Percentiles rank a stretch among this genome's conserved stretches.
These are phyloP conservation scores for Pyrus pyrifolia DNA, from an alignment of 306 rosid genomes.

Conservation along the genomic window DNA sequence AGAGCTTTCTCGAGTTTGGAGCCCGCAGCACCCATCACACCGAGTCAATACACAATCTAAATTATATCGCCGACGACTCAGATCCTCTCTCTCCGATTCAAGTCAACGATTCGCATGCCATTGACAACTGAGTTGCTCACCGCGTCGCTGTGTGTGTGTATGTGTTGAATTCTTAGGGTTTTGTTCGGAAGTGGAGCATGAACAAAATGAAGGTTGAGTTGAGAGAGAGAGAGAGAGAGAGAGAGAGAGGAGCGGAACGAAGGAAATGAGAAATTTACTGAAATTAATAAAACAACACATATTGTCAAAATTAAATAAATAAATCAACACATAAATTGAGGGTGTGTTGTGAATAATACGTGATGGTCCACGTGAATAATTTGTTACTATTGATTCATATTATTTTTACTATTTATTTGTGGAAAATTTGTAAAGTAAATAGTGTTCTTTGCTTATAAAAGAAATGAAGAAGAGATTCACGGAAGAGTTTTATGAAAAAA, in stretches of 20 bases:
- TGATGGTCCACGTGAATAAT: too few species aligned
- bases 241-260: slow-evolving; percentile 4
- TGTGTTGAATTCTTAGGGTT: slow-evolving; percentile 34
- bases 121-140: not conserved
- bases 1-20: slow-evolving; percentile 99
- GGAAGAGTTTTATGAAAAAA: too few species aligned
- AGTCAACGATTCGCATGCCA: slow-evolving; percentile 29
- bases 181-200: slow-evolving; percentile 7
- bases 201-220: slow-evolving; percentile 6
- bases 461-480: too few species aligned
- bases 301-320: too few species aligned
- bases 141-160: not conserved
- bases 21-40: slow-evolving; percentile 91
- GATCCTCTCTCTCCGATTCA: slow-evolving; percentile 41
- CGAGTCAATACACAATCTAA: slow-evolving; percentile 29
- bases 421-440: too few species aligned
- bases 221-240: too few species aligned
- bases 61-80: slow-evolving; percentile 21
- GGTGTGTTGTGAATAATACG: too few species aligned
- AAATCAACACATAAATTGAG: not conserved
- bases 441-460: too few species aligned
- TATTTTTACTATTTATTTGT: too few species aligned
- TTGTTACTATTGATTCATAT: too few species aligned
- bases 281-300: not conserved
- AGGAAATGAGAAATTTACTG: not conserved